These are phyloP conservation scores for Phytophthora podocarpi DNA, from an alignment of 352 stramenopile species.

Conservation along the genomic window DNA sequence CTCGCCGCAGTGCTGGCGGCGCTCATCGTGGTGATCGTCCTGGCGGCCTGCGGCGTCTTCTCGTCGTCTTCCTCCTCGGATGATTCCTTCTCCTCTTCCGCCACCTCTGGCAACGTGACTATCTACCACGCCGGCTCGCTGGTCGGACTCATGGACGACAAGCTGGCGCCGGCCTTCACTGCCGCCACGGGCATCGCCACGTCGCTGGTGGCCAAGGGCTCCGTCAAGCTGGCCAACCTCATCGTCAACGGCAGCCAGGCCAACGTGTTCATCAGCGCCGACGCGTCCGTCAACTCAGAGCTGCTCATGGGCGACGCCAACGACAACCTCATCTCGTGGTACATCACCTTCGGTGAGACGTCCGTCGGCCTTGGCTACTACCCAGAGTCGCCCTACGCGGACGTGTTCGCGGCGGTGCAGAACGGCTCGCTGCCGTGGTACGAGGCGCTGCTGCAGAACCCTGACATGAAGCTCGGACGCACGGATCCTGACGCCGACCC, in stretches of 20 bases:
- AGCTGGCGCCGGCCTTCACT: conserved; percentile 31
- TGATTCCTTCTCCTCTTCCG: conserved; percentile 1
- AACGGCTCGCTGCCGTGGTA: conserved; percentile 41
- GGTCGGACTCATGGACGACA: conserved; percentile 37
- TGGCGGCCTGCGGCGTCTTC: conserved; percentile 34
- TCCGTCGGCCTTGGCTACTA: conserved; percentile 36
- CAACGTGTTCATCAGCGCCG: conserved; percentile 44
- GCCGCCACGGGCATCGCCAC: conserved; percentile 35
- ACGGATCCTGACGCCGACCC: conserved; percentile 38
- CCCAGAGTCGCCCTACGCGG: conserved; percentile 30
- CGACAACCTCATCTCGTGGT: conserved; percentile 39
- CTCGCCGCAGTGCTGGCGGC: conserved; percentile 27
- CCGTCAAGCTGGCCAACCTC: conserved; percentile 38
- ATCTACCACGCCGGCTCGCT: conserved; percentile 41
- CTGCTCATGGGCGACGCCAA: conserved; percentile 37
- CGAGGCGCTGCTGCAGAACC: conserved; percentile 33
- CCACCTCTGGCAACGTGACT: conserved; percentile 31
- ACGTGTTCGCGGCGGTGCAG: conserved; percentile 32
- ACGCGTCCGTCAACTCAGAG: conserved; percentile 36
- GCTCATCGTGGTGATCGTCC: conserved; percentile 28
- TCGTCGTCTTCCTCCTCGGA: conserved; percentile 23
- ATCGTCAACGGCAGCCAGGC: conserved; percentile 33
- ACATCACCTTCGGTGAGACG: conserved; percentile 38
- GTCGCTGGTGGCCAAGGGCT: conserved; percentile 36
- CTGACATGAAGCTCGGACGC: conserved; percentile 35